Percentiles rank a stretch among this genome's conserved stretches.
phyloP scores from a whole-genome alignment of 495 filamentous ascomycete genomes.

The Opeltia flavorubescens region DNA sequence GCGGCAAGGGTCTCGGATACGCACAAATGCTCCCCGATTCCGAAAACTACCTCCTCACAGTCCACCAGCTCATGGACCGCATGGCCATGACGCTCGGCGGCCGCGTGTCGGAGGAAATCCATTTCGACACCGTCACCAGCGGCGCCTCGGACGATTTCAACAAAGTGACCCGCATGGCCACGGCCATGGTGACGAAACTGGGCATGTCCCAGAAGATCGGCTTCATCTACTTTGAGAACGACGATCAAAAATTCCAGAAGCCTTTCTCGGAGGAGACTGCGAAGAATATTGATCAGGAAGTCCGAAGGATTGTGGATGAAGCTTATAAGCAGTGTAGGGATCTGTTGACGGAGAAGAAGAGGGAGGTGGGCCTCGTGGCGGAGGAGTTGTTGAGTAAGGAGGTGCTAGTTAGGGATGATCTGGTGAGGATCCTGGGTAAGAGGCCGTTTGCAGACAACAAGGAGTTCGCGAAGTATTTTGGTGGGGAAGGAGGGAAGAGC shows the following conservation, averaged over 20 bases:
- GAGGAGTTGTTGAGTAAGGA: conserved; percentile 91
- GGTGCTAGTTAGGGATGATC: conserved; percentile 76
- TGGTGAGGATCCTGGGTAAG: conserved; percentile 74
- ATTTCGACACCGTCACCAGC: conserved; percentile 90
- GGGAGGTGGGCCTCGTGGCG: conserved; percentile 74
- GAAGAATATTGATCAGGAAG: conserved; percentile 78
- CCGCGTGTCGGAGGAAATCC: conserved; percentile 84
- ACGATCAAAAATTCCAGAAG: conserved; percentile 69
- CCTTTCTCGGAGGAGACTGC: conserved; percentile 93
- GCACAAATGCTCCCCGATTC: conserved; percentile 87
- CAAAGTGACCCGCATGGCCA: conserved; percentile 92
- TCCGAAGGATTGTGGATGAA: conserved; percentile 75
- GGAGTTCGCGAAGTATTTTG: conserved; percentile 91
- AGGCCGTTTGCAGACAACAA: conserved; percentile 68
- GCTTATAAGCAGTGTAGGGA: conserved; percentile 83
- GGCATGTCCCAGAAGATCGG: conserved; percentile 93
- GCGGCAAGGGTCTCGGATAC: conserved; percentile 85
- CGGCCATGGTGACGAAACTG: conserved; percentile 93
- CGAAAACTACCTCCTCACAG: conserved; percentile 88
- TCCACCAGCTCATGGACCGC: conserved; percentile 93
- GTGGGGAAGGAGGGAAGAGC: conserved; percentile 31
- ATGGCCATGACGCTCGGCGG: conserved; percentile 99
- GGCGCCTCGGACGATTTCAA: conserved; percentile 96
- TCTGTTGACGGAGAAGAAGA: conserved; percentile 71
- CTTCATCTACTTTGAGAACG: conserved; percentile 78